Conservation (phyloP, 768 basidiomycete genomes). For the Suillus luteus region DNA sequence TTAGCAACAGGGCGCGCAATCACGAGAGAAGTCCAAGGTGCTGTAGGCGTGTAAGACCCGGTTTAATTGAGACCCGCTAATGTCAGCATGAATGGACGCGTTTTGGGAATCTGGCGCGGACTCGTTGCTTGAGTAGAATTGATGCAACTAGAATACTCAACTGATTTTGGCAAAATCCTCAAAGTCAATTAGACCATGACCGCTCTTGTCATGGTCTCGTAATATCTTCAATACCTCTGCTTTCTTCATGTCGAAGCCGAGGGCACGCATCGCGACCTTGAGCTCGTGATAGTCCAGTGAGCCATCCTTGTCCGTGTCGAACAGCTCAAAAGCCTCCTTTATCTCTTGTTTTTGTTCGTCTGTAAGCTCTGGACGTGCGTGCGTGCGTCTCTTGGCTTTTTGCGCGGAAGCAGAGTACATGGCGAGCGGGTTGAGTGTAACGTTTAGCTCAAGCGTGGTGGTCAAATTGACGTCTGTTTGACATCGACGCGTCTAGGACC, state of each 20-base stretch:
- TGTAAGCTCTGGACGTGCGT: conserved; percentile 78
- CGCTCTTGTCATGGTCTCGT: conserved; percentile 86
- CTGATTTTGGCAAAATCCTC: conserved; percentile 95
- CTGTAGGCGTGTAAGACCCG: neutral
- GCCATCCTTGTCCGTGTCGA: conserved; percentile 98
- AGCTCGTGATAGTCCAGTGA: conserved; percentile 97
- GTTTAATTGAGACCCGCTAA: neutral
- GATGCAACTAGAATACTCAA: conserved; percentile 40
- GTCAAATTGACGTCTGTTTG: conserved; percentile 17
- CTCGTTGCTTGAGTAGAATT: neutral
- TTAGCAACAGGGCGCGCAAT: conserved; percentile 17
- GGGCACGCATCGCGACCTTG: conserved; percentile 97
- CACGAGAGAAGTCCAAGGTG: conserved; percentile 1
- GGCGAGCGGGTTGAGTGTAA: conserved; percentile 4
- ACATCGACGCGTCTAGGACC: conserved; percentile 33
- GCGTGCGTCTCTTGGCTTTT: conserved; percentile 74
- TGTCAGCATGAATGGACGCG: neutral
- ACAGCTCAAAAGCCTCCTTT: conserved; percentile 98
- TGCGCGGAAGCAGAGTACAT: conserved; percentile 67
- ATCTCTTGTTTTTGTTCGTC: conserved; percentile 96
- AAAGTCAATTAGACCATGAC: conserved; percentile 84
- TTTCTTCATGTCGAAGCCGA: conserved; percentile 98
- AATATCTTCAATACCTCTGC: conserved; percentile 95
- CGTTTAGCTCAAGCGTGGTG: neutral
- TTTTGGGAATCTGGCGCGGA: neutral